Conservation (phyloP, 1,139 yeast species). For the Kodamaea plutei region DNA sequence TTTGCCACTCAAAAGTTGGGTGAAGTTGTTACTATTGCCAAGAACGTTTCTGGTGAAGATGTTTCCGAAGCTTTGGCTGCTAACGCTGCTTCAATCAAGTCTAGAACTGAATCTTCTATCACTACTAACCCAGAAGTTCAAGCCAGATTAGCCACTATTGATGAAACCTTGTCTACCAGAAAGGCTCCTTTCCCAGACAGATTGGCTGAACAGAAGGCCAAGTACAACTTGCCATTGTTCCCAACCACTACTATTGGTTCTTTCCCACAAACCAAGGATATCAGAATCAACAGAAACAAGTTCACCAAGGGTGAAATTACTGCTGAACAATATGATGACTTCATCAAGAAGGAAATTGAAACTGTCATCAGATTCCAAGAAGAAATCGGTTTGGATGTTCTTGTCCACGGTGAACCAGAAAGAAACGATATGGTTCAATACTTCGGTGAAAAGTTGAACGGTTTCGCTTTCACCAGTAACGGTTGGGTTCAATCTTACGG, state of each 20-base stretch:
- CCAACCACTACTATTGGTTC: slow-evolving; percentile 99
- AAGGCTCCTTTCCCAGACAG: slow-evolving; percentile 81
- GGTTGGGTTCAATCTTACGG: slow-evolving; percentile 99
- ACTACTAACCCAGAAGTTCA: slow-evolving; percentile 91
- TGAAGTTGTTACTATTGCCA: slow-evolving; percentile 90
- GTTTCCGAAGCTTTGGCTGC: slow-evolving; percentile 67
- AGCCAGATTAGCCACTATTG: slow-evolving; percentile 78
- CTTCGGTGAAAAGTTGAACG: slow-evolving; percentile 98
- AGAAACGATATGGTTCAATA: slow-evolving; percentile 99
- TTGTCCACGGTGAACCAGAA: slow-evolving; percentile 99
- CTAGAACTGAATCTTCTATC: slow-evolving; percentile 82
- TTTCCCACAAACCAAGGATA: slow-evolving; percentile 99
- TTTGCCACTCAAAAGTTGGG: slow-evolving; percentile 93
- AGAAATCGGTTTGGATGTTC: slow-evolving; percentile 94
- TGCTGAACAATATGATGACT: slow-evolving; percentile 90
- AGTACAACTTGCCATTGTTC: slow-evolving; percentile 94
- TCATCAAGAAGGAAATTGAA: slow-evolving; percentile 95
- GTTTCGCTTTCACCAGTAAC: slow-evolving; percentile 96
- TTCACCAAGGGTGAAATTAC: slow-evolving; percentile 94
- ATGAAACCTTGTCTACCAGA: slow-evolving; percentile 80
- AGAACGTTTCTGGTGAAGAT: slow-evolving; percentile 79
- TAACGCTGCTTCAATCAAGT: slow-evolving; percentile 80
- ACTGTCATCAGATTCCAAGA: slow-evolving; percentile 97
- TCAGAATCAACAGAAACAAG: slow-evolving; percentile 97
- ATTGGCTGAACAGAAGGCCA: slow-evolving; percentile 79